These are phyloP conservation scores for Acorus gramineus DNA, from an alignment of 106 monocot species.

Conservation along the genomic window DNA sequence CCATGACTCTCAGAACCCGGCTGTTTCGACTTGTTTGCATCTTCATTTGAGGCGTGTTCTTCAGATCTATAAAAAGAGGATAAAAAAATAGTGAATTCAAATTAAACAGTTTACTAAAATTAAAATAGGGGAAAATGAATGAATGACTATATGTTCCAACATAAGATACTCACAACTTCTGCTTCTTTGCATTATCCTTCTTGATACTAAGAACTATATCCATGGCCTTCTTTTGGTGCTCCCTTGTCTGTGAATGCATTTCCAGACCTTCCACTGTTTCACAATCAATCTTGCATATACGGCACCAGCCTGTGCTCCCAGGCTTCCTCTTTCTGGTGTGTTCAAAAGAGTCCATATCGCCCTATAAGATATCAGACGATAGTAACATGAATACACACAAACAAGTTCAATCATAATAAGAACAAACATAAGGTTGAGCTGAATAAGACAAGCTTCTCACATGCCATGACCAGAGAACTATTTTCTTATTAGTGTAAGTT, in stretches of 20 bases:
- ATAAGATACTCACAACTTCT: constrained; percentile 29
- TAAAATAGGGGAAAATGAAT: too few relatives aligned
- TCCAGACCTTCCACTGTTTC: constrained; percentile 74
- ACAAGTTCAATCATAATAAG: too few relatives aligned
- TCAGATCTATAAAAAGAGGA: constrained; percentile 10
- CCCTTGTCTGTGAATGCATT: constrained; percentile 74
- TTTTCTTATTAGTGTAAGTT: too few relatives aligned
- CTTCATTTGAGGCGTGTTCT: constrained; percentile 8
- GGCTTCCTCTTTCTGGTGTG: constrained; percentile 48
- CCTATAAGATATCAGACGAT: constrained; percentile 18
- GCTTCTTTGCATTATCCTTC: constrained; percentile 51
- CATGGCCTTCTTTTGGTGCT: constrained; percentile 87
- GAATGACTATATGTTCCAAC: too few relatives aligned
- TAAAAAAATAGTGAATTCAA: too few relatives aligned
- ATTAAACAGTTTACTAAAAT: too few relatives aligned
- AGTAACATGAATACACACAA: not conserved
- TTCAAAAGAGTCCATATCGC: constrained; percentile 35
- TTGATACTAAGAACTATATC: constrained; percentile 82
- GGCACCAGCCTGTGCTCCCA: constrained; percentile 61
- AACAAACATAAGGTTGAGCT: too few relatives aligned
- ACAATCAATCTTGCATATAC: constrained; percentile 83
- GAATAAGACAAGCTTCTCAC: too few relatives aligned
- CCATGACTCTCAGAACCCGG: constrained; percentile 8
- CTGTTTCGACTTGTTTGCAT: constrained; percentile 3
- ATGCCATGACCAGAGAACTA: too few relatives aligned